Base-by-base conservation (phyloP, 1,284 basidiomycete genomes). In the Xanthoconium separans region DNA sequence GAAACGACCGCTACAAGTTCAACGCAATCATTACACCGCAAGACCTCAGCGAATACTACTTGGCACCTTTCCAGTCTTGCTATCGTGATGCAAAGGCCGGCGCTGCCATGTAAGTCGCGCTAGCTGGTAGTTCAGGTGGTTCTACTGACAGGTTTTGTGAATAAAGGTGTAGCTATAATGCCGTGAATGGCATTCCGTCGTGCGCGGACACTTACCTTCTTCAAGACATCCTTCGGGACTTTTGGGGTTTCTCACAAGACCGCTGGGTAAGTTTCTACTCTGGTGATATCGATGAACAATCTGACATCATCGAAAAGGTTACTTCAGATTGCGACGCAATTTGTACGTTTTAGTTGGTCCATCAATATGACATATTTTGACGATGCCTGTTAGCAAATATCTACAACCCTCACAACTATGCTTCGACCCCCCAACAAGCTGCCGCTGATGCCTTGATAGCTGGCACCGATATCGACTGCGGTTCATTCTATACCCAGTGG, bases 81-180 rank as follows among this genome's bases (percentile, higher is more conserved):
- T 80, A 81, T 22, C 73, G 81, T 44, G 82, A 84, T 59, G 81
- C 81, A 16, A 79, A 80, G 58, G 82, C 79, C 42, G 78, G 73
- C 2, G 77, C 77, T 30, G 72, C 82, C 36, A 84, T 84, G 81
- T 56, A 40, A 22, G 59, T 47, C 1, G 10, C 22, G 15, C 10
- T 27, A 24, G 31, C 13, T 18, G 24, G 3, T 34, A n/a, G n/a
- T 33, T 33, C n/a, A 27, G 3, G 29, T 16, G 16, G 8, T 18
- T 42, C 6, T 5, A 24, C n/a, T 41, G 22, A 58, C 42, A 10
- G 22, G 41, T 8, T 12, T 10, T 10, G n/a, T 36, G n/a, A 4
- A 50, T 29, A 15, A 13, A 59, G 59, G 57, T 84, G 81, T 71
- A 78, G 76, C 54, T 84, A 84, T 60, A 83, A 83, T 58, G 76